Base-by-base conservation (phyloP, 495 filamentous ascomycete genomes). In the Penicillium paxilli region DNA sequence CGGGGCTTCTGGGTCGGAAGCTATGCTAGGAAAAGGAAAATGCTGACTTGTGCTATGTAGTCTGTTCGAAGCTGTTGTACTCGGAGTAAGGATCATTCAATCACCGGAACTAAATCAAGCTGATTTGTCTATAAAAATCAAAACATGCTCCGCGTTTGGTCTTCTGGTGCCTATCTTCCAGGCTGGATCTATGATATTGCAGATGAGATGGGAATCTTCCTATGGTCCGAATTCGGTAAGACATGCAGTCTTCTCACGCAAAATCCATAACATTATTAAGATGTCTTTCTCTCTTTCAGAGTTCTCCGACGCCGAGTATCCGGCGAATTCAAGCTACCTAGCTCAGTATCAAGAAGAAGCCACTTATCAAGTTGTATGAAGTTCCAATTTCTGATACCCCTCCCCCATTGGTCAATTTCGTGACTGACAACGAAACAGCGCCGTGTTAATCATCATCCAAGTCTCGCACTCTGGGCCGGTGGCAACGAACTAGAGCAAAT, bases 111-210 rank as follows among this genome's bases (percentile, higher is more conserved):
- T 32, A 12, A 5, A 32, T 12, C 8, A 32, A 32, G 30, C 30
- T 32, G n/a, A 32, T 9, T 12, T 9, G n/a, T 10, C 11, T 12
- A 32, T 2, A 32, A 32, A 14, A 83, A 86, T 50, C 83, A 87
- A 62, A 88, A 88, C 58, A 87, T 88, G 85, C 76, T 88, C 3
- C 80, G 85, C 1, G 80, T 87, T 8, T 88, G 85, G 85, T 72
- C 83, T 2, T 82, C 80, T 9, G 83, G 85, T 17, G 79, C 81
- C 3, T 88, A 87, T 54, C 72, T 79, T 14, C 83, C 82, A 1
- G 85, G 87, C 59, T 87, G 84, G 47, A 85, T 88, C 45, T 88
- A 85, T 55, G 84, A 88, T 54, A 66, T 87, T n/a, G 85, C 84
- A 9, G 85, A 88, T 56, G 79, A 87, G 60, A 70, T 75, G 52